Percentiles rank a stretch among this genome's conserved stretches.
phyloP scores from a whole-genome alignment of 2,329 filamentous ascomycete genomes.

The Remersonia thermophila region DNA sequence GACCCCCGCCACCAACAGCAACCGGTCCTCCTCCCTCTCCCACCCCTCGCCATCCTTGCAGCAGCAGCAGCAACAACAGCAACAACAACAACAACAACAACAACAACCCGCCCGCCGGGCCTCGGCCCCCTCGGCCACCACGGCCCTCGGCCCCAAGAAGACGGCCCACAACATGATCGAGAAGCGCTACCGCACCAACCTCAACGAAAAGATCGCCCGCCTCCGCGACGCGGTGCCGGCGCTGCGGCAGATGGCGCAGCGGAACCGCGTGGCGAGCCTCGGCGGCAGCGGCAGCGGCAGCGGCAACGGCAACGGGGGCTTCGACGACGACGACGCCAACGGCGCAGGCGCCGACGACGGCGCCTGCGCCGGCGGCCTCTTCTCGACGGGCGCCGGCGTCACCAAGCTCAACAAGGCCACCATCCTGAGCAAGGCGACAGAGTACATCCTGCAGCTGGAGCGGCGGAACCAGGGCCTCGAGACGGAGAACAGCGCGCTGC shows the following conservation, averaged over 20 bases:
- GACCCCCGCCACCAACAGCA: too few relatives aligned
- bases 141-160: conserved; percentile 42
- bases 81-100: conserved; percentile 6
- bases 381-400: background rate
- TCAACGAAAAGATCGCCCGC: conserved; percentile 73
- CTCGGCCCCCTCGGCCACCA: conserved; percentile 4
- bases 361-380: conserved; percentile 9
- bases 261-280: conserved; percentile 21
- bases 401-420: conserved; percentile 32
- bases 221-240: conserved; percentile 56
- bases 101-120: conserved; percentile 2
- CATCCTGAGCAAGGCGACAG: conserved; percentile 28
- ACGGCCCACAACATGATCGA: conserved; percentile 79
- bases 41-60: background rate
- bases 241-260: conserved; percentile 33
- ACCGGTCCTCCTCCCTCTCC: too few relatives aligned
- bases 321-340: conserved; percentile 18
- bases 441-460: conserved; percentile 26
- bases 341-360: conserved; percentile 19
- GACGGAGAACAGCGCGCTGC: conserved; percentile 33
- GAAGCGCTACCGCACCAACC: conserved; percentile 70
- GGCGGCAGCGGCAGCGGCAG: conserved; percentile 17
- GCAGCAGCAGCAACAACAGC: background rate
- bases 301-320: conserved; percentile 16
- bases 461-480: conserved; percentile 27